Base-by-base conservation (phyloP, 169 alveolate genomes). In the Neospora caninum region DNA sequence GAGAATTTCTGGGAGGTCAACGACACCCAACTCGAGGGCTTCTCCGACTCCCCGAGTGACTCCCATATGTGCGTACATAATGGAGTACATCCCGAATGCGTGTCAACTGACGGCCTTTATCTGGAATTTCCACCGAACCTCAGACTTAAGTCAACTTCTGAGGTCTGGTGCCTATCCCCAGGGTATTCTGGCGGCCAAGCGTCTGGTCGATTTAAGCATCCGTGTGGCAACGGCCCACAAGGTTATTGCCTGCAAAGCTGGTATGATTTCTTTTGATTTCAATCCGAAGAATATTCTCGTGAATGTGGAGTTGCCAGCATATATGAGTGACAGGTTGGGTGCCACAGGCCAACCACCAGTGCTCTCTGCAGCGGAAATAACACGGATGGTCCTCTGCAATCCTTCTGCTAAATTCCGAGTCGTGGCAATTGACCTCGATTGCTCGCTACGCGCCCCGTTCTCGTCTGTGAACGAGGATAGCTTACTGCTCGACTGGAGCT, bases 211-310 rank as follows among this genome's bases (percentile, higher is more conserved):
- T 7, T 0, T 91, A 4, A 39, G 94, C 91, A 34, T 53, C 0
- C 91, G 54, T 0, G 91, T 91, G 10, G 87, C 91, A 7, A 27
- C 43, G 20, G 94, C 94, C 7, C 87, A 41, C 54, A 87, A 64
- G 13, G 36, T 80, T n/a, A 87, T 91, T 39, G 94, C 94, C 0
- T 84, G 88, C 1, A 84, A 80, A 39, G 94, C 94, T 7, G 64
- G 87, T 0, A 84, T 91, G 34, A 53, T 34, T 80, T 87, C 94
- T 58, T 91, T 91, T 39, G 94, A 91, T 41, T 91, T 91, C 91
- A 91, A 91, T 43, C 94, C 94, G 42, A 91, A 91, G 69, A 91
- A 91, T 54, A 54, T 91, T 36, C 94, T 91, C n/a, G 94, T 91
- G 25, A 78, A 80, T 29, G 91, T 91, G 20, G 41, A 54, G 73